Base-by-base conservation (phyloP, 805 yeast species). In the Yamadazyma nakazawae region DNA sequence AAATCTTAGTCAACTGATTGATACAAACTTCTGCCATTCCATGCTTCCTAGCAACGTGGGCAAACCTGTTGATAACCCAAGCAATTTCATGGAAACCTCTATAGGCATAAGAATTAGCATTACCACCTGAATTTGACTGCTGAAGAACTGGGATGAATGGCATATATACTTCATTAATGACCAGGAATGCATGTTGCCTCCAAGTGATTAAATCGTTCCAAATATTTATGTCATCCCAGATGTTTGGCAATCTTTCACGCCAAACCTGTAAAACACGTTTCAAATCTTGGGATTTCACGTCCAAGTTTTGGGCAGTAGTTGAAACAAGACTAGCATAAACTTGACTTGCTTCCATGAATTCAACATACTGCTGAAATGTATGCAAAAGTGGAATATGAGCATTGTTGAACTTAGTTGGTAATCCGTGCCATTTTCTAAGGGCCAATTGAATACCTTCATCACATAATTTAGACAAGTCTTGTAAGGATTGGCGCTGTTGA, bases 61-160 rank as follows among this genome's bases (percentile, higher is more conserved):
- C 99, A 73, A 94, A 94, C 44, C 98, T 72, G 67, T 94, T 94
- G 59, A 94, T 92, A 7, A 94, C 96, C 97, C 99, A 95, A 0
- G 99, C 99, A 64, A 92, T 89, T 66, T 94, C 99, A 63, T 94
- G 99, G 68, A 88, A 94, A 1, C 99, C 99, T 54, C 99, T 78
- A 67, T 92, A 95, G 1, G 97, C 98, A 60, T 90, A 91, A 1
- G 97, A 90, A 61, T 89, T 88, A 26, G 88, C 87, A 55, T 82
- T 84, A 40, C 83, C 82, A 14, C 84, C 83, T 37, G 82, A 80
- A 46, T 70, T 72, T 18, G 74, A 66, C 51, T 85, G 89, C 57
- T 88, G 96, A 31, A 88, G 62, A 2, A 88, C 81, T 1, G 96
- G 96, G 50, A 91, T 85, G 59, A 95, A 76, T 8, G 98, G 98